These are phyloP conservation scores for Phaeodactylum tricornutum DNA, from an alignment of 108 stramenopile genomes.

Conservation along the genomic window DNA sequence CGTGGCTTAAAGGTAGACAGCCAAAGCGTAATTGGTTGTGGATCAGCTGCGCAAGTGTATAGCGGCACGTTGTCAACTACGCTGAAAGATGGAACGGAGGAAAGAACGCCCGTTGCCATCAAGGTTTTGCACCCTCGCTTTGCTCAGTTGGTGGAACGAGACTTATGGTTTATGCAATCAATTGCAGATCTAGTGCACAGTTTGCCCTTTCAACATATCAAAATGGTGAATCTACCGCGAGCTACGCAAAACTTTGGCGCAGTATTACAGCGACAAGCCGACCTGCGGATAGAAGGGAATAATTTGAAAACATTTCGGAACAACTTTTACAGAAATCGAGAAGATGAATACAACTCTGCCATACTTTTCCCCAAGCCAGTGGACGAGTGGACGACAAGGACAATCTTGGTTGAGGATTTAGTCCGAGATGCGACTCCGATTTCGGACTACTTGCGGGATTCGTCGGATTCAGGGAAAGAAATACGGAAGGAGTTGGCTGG, in stretches of 20 bases:
- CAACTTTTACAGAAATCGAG: conserved; percentile 52
- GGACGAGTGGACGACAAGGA: conserved; percentile 35
- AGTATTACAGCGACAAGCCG: conserved; percentile 61
- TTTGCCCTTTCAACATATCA: conserved; percentile 34
- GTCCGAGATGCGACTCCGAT: conserved; percentile 58
- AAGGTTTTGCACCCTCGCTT: conserved; percentile 83
- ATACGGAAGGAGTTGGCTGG: conserved; percentile 52
- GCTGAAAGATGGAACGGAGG: conserved; percentile 10
- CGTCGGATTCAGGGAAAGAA: conserved; percentile 31
- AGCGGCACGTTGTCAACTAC: conserved; percentile 29
- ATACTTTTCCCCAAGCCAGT: conserved; percentile 65
- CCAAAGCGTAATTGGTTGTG: conserved; percentile 64
- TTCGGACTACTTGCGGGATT: conserved; percentile 50
- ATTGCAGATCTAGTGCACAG: conserved; percentile 57
- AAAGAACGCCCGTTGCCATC: conserved; percentile 42
- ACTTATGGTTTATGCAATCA: conserved; percentile 52
- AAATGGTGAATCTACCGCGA: conserved; percentile 68
- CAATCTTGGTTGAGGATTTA: conserved; percentile 65
- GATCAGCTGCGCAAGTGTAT: conserved; percentile 87
- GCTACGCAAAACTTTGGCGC: conserved; percentile 60
- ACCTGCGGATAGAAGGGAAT: conserved; percentile 62
- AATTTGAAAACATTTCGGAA: conserved; percentile 50
- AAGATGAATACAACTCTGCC: conserved; percentile 14
- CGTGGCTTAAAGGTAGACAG: conserved; percentile 36
- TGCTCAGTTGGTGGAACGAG: conserved; percentile 41